phyloP scores from a whole-genome alignment of 192 early-diverging fungal genomes.

The Thoreauomyces humboldtii region DNA sequence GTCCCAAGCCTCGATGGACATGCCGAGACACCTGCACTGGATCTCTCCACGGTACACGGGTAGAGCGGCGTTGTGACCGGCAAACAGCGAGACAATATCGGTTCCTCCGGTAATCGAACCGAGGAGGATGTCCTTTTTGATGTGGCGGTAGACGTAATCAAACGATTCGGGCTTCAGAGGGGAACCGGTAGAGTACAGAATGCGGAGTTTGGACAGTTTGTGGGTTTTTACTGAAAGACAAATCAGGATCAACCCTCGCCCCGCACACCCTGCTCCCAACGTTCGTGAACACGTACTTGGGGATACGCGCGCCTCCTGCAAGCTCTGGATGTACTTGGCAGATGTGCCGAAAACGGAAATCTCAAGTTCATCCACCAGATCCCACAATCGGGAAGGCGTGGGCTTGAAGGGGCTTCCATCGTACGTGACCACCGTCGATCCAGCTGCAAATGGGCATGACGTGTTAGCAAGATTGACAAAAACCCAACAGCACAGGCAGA shows the following conservation, averaged over 20 bases:
- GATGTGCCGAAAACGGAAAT: slow-evolving; percentile 91
- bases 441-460: no score
- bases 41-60: slow-evolving; percentile 95
- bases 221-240: slow-evolving; percentile 32
- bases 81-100: slow-evolving; percentile 95
- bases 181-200: slow-evolving; percentile 91
- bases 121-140: slow-evolving; percentile 82
- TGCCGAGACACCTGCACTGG: slow-evolving; percentile 87
- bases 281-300: slow-evolving; percentile 48
- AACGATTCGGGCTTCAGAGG: slow-evolving; percentile 90
- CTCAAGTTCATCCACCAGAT: slow-evolving; percentile 66
- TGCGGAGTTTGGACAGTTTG: slow-evolving; percentile 61
- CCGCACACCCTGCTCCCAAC: neutral
- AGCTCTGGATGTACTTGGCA: slow-evolving; percentile 91
- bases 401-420: slow-evolving; percentile 95
- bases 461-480: neutral
- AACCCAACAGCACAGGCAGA: no score
- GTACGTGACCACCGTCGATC: slow-evolving; percentile 50
- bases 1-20: slow-evolving; percentile 92
- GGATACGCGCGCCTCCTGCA: slow-evolving; percentile 70
- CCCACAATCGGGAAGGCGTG: slow-evolving; percentile 70
- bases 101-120: slow-evolving; percentile 96
- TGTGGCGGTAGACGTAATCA: slow-evolving; percentile 84
- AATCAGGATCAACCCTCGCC: neutral
- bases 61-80: slow-evolving; percentile 82